Evolutionary conservation across 805 yeast species (phyloP).

Genomic region (Teunomyces aglyptinius): DNA sequence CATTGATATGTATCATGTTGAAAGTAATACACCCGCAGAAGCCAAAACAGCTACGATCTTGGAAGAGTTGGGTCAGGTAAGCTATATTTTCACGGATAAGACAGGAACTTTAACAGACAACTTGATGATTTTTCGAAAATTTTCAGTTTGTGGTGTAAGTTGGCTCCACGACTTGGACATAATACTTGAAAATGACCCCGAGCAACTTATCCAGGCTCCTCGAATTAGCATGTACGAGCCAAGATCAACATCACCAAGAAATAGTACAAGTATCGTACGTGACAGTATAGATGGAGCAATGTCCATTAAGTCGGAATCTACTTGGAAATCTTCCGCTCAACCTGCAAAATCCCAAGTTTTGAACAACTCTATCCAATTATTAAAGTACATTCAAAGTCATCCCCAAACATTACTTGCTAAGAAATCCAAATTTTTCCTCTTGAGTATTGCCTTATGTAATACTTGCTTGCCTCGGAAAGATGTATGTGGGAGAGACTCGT

Average conservation of each 20-base stretch:
- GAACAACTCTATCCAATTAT: conserved; percentile 58
- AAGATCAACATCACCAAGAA: conserved; percentile 4
- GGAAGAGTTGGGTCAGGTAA: conserved; percentile 96
- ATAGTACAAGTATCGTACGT: conserved; percentile 27
- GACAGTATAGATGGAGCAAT: conserved; percentile 29
- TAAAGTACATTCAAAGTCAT: conserved; percentile 65
- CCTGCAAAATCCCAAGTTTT: conserved; percentile 42
- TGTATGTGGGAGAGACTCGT: neutral
- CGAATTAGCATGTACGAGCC: conserved; percentile 4
- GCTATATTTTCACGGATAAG: conserved; percentile 91
- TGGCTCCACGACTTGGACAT: conserved; percentile 81
- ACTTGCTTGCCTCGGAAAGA: conserved; percentile 74
- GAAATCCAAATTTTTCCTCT: conserved; percentile 73
- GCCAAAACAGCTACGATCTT: conserved; percentile 93
- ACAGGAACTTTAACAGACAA: conserved; percentile 97
- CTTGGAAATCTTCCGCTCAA: conserved; percentile 51
- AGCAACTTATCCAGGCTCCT: conserved; percentile 5
- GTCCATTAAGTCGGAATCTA: conserved; percentile 21
- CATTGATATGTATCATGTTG: conserved; percentile 88
- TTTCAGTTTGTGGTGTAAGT: conserved; percentile 82
- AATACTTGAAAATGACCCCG: conserved; percentile 24
- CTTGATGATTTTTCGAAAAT: conserved; percentile 85
- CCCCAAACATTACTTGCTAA: conserved; percentile 71
- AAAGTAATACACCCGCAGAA: conserved; percentile 86
- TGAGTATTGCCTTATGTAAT: conserved; percentile 85